Base-by-base conservation (phyloP, 345 rosid genomes). In the Eucalyptus tenuipes region DNA sequence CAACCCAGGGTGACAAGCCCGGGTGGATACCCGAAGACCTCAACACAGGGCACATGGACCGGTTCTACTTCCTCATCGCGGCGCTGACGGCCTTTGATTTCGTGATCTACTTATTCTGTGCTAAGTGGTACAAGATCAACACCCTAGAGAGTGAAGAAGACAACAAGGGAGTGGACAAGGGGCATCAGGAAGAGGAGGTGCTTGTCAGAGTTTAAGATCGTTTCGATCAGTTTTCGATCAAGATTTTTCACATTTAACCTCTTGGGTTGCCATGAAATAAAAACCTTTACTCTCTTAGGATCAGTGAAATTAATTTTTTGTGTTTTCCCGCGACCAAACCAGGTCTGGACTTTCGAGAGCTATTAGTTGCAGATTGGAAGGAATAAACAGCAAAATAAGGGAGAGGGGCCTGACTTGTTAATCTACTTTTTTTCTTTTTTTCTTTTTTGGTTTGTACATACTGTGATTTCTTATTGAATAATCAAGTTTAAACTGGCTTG, bases 11-110 rank as follows among this genome's bases (percentile, higher is more conserved):
- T 12, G 47, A 88, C 27, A 90, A 82, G 22, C 93, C 93, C 6
- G 94, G 94, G 10, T 93, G 94, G 94, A 93, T 93, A 49, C 94
- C 94, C 0, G 89, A 89, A 14, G 90, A 92, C 88, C 89, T 93
- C 90, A 93, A 93, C 90, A n/a, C 45, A 1, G 94, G 94, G 15
- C 94, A 92, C 61, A 86, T 93, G 88, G 93, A 93, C 64, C 91
- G 93, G 71, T 93, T 91, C 81, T 93, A 90, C 90, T 90, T 92
- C 90, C 68, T 91, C 48, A 66, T 93, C 40, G 94, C 94, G 33
- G 90, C 31, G 3, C 81, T 93, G 27, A 87, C 93, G 10, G 92
- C 90, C n/a, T 20, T 87, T 29, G 94, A 93, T 90, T 91, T 91
- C 40, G 91, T 82, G 86, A 79, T 92, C 31, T 93, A 90, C 90